Conservation (phyloP, 352 stramenopile genomes). For the Phytophthora lateralis region DNA sequence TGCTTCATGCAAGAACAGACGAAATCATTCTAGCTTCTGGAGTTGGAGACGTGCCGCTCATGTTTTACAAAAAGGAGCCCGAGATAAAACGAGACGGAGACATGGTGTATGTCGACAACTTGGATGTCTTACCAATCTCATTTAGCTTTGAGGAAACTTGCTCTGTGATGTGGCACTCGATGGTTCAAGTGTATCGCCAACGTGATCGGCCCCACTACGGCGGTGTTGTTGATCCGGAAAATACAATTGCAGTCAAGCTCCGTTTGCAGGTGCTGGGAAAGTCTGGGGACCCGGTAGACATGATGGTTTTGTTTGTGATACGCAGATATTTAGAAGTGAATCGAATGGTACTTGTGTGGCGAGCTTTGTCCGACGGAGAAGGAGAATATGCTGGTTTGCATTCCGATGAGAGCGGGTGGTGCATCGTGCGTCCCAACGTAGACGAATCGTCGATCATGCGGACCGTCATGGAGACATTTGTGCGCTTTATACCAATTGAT, state of each 20-base stretch:
- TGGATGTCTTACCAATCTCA: constrained; percentile 27
- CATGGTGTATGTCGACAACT: constrained; percentile 26
- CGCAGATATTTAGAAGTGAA: constrained; percentile 39
- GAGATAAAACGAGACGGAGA: constrained; percentile 18
- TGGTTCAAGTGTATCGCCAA: constrained; percentile 21
- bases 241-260: constrained; percentile 48
- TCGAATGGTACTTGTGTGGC: constrained; percentile 56
- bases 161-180: constrained; percentile 27
- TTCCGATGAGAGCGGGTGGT: constrained; percentile 56
- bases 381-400: constrained; percentile 33
- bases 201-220: constrained; percentile 18
- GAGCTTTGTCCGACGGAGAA: constrained; percentile 39
- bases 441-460: constrained; percentile 1
- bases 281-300: constrained; percentile 7
- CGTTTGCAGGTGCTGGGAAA: constrained; percentile 19
- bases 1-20: constrained; percentile 23
- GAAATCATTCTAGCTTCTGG: constrained; percentile 25
- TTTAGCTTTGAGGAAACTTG: constrained; percentile 25
- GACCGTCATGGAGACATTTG: constrained; percentile 31
- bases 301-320: constrained; percentile 22
- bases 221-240: constrained; percentile 24
- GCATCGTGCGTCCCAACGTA: constrained; percentile 7
- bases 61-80: constrained; percentile 16
- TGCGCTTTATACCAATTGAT: constrained; percentile 28
- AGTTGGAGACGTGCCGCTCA: constrained; percentile 8